A percentile compares a stretch with the other conserved stretches of the same genome.
Conservation (phyloP, 2,329 filamentous ascomycete genomes). For the Drechslerella stenobrocha region DNA sequence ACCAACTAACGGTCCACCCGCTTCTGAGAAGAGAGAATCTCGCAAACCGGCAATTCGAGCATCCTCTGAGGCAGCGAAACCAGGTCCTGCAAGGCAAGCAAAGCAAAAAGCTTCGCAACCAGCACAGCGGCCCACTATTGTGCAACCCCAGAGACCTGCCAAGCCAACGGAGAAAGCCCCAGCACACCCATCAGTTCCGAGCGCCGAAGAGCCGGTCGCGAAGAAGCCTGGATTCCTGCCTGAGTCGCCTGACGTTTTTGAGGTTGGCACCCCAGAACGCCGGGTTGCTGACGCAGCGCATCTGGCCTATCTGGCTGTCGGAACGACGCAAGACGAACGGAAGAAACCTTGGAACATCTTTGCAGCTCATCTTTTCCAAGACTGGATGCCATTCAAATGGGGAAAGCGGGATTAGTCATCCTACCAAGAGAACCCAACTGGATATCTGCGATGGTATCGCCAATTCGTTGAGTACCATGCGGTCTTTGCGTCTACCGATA, state of each 20-base stretch:
- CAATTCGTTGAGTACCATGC: constrained; percentile 1
- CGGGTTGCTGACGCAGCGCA: no score
- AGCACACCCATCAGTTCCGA: background rate
- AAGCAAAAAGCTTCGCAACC: no score
- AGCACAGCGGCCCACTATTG: no score
- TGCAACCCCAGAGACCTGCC: no score
- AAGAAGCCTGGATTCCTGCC: background rate
- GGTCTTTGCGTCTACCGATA: background rate
- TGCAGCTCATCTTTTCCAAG: background rate
- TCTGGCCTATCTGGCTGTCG: no score
- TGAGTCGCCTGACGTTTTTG: background rate
- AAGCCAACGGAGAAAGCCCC: no score
- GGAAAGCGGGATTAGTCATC: background rate
- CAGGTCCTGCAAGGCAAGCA: no score
- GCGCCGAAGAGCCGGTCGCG: background rate
- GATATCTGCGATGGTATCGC: no score
- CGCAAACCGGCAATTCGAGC: background rate
- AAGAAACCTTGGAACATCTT: constrained; percentile 2
- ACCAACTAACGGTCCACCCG: no score
- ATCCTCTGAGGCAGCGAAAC: background rate
- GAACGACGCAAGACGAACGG: background rate
- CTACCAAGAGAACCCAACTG: background rate
- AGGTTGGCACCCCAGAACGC: no score
- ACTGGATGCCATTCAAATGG: constrained; percentile 12
- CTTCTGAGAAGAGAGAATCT: background rate